These are phyloP conservation scores for Bacidia gigantensis DNA, from an alignment of 495 filamentous ascomycete genomes.

Conservation along the genomic window DNA sequence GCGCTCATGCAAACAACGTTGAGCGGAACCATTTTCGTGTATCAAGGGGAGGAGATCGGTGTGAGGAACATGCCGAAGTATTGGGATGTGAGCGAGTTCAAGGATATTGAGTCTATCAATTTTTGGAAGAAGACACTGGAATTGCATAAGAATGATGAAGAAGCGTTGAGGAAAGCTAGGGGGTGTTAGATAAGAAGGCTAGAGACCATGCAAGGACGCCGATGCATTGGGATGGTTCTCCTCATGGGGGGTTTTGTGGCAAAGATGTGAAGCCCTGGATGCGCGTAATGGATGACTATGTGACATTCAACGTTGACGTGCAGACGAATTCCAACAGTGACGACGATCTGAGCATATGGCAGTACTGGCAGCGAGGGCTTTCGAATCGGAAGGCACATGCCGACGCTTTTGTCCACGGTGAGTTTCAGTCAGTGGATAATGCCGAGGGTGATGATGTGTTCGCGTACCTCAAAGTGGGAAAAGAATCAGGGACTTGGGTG, in stretches of 20 bases:
- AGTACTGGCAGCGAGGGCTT: conserved; percentile 32
- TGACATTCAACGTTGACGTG: conserved; percentile 34
- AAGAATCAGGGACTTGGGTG: conserved; percentile 22
- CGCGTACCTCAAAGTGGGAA: conserved; percentile 24
- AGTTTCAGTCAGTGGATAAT: conserved; percentile 6
- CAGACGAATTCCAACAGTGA: conserved; percentile 21
- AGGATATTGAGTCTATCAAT: conserved; percentile 38
- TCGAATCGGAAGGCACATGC: conserved; percentile 27
- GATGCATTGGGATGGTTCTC: conserved; percentile 44
- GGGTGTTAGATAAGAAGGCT: conserved; percentile 32
- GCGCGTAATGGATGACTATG: conserved; percentile 41
- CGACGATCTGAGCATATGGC: conserved; percentile 24
- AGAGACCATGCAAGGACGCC: conserved; percentile 50
- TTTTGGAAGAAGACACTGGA: conserved; percentile 31
- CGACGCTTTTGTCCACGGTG: conserved; percentile 32
- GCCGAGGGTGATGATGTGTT: conserved; percentile 24
- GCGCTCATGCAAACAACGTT: conserved; percentile 37
- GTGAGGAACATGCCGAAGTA: conserved; percentile 37
- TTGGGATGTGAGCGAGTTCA: conserved; percentile 39
- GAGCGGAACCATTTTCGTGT: conserved; percentile 39
- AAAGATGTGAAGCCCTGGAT: conserved; percentile 39
- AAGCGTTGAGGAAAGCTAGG: conserved; percentile 26
- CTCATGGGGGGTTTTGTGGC: conserved; percentile 41
- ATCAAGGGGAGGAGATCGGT: conserved; percentile 45
- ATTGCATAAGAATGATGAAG: conserved; percentile 19